These are phyloP conservation scores for Kodamaea sp. DNA, from an alignment of 1,139 yeast species.

Conservation along the genomic window DNA sequence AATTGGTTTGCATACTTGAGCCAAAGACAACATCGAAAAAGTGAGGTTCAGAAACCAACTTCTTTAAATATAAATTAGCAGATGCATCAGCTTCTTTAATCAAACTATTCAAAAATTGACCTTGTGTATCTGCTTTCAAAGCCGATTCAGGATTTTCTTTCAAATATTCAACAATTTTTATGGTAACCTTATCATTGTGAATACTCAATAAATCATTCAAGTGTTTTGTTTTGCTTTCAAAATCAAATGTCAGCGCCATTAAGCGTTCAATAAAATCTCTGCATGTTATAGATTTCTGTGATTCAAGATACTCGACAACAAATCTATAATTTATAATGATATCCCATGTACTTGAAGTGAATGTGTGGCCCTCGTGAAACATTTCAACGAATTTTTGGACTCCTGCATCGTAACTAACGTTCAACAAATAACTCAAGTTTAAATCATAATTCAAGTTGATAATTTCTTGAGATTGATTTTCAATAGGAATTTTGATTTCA, in stretches of 20 bases:
- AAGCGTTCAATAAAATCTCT: constrained; percentile 27
- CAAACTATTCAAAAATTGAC: constrained; percentile 14
- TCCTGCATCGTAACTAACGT: constrained; percentile 30
- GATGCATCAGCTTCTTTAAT: constrained; percentile 14
- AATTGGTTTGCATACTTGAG: constrained; percentile 12
- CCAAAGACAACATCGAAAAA: constrained; percentile 12
- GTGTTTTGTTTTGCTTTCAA: constrained; percentile 14
- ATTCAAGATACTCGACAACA: constrained; percentile 19
- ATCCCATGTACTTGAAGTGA: constrained; percentile 32
- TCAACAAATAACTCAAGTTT: constrained; percentile 30
- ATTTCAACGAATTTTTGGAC: constrained; percentile 23
- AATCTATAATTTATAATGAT: constrained; percentile 32
- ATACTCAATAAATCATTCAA: constrained; percentile 21
- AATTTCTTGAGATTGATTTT: neutral
- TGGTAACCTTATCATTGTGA: constrained; percentile 28
- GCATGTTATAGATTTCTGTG: constrained; percentile 17
- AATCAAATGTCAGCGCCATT: constrained; percentile 19
- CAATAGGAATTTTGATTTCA: constrained; percentile 8
- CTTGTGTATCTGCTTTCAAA: constrained; percentile 10
- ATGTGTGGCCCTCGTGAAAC: constrained; percentile 29
- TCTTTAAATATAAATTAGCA: constrained; percentile 21
- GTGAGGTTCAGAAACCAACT: constrained; percentile 10
- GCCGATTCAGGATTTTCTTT: constrained; percentile 10
- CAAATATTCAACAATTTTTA: constrained; percentile 21
- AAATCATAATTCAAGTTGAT: constrained; percentile 15